These are phyloP conservation scores for Poa pratensis DNA, from an alignment of 176 grass and related monocot species.

Conservation along the genomic window DNA sequence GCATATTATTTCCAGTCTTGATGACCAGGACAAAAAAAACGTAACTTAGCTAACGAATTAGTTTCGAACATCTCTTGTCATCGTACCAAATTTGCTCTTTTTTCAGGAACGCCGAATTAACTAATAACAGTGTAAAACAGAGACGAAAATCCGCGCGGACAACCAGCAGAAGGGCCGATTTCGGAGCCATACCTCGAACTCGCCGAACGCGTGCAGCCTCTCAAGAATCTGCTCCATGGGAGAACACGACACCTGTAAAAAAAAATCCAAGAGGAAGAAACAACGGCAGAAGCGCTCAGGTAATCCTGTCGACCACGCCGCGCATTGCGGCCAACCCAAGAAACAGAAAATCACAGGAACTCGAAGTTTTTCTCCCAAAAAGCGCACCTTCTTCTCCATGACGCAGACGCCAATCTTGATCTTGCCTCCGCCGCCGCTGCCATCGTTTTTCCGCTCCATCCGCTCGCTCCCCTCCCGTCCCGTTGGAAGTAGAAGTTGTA, in stretches of 20 bases:
- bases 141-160: neutral
- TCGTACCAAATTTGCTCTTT: neutral
- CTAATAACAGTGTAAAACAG: neutral
- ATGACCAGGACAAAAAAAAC: neutral
- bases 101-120: conserved; percentile 1
- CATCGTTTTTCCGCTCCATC: conserved; percentile 46
- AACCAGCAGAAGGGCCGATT: neutral
- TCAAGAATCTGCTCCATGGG: conserved; percentile 94
- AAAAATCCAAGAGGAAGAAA: conserved; percentile 20
- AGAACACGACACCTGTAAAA: conserved; percentile 64
- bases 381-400: conserved; percentile 93
- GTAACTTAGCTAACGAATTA: too few relatives aligned
- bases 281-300: neutral
- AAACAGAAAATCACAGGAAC: conserved; percentile 35
- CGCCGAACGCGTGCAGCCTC: conserved; percentile 79
- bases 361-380: conserved; percentile 17
- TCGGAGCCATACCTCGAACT: conserved; percentile 77
- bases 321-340: conserved; percentile 34
- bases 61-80: neutral
- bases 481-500: conserved; percentile 17
- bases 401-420: conserved; percentile 92
- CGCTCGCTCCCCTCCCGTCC: conserved; percentile 32
- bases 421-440: conserved; percentile 43
- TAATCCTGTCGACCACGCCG: conserved; percentile 12
- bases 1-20: conserved; percentile 24